These are phyloP conservation scores for Arabis hirsuta DNA, from an alignment of 345 rosid genomes.

Conservation along the genomic window DNA sequence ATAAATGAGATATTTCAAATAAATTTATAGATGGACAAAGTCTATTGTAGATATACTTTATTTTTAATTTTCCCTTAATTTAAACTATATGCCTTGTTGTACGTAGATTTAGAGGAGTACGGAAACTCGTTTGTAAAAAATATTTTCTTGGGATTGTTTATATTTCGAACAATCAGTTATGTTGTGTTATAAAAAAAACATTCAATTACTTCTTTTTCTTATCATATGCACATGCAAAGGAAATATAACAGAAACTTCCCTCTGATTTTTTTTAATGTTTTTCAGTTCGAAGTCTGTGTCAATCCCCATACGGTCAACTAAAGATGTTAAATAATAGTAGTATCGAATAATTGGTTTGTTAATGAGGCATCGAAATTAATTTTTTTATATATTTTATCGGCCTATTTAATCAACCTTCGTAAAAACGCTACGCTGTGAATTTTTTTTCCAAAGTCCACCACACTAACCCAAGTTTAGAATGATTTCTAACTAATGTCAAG, in stretches of 20 bases:
- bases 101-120: conserved; percentile 38
- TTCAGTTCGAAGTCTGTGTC: conserved; percentile 21
- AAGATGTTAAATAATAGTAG: background rate
- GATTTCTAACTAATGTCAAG: too few species aligned
- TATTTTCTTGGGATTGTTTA: conserved; percentile 12
- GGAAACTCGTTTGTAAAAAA: conserved; percentile 35
- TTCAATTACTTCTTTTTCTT: conserved; percentile 4
- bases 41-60: too few species aligned
- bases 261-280: conserved; percentile 13
- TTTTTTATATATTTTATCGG: too few species aligned
- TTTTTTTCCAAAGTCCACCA: too few species aligned
- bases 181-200: conserved; percentile 33
- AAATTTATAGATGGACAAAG: too few species aligned
- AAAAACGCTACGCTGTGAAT: too few species aligned
- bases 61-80: too few species aligned
- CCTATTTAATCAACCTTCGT: too few species aligned
- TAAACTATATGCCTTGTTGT: conserved; percentile 29
- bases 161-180: conserved; percentile 25
- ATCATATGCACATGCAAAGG: conserved; percentile 40
- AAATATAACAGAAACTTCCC: conserved; percentile 46
- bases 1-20: too few species aligned
- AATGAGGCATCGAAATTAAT: background rate
- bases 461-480: too few species aligned
- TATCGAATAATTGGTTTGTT: background rate
- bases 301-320: conserved; percentile 33